Base-by-base conservation (phyloP, 345 rosid species). In the Rubroshorea leprosula region DNA sequence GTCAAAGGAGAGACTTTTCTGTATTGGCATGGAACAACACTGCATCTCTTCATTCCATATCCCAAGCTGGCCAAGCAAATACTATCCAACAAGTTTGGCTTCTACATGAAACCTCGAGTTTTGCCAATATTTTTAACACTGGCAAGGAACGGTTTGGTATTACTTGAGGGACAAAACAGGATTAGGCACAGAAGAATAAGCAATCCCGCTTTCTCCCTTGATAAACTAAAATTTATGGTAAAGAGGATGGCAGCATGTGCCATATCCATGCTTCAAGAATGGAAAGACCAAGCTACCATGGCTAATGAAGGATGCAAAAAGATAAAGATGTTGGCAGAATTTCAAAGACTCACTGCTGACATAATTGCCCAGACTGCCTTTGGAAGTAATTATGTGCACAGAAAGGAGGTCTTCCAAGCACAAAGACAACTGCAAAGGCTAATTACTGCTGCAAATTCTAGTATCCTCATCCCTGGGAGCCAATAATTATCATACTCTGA, bases 191-290 rank as follows among this genome's bases (percentile, higher is more conserved):
- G 81, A 71, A 49, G 62, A 35, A 77, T 75, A 18, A 61, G 73
- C 12, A 77, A 67, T 18, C 80, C 86, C 54, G 84, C 75, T 3
- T 83, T 78, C 71, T 59, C 78, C 35, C 38, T 63, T 12, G 81
- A 81, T 47, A 71, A 71, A 66, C 53, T 79, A 53, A 79, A 81
- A 81, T 84, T 81, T 15, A 71, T 75, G 81, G 50, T 47, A 2
- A 49, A 1, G 27, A 48, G 25, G n/a, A 65, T 75, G 66, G 68
- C 64, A 31, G 29, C 51, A 15, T 72, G 75, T 45, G 62, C 60
- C 15, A 8, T 20, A 49, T 23, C 51, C 51, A 56, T 62, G 60
- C 51, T 82, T 2, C 74, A 69, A 0, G 69, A 67, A 52, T 82
- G 79, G 79, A 25, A 60, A 69, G 46, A 46, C 16, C 72, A 29